Base-by-base conservation (phyloP, 164 flowering plant genomes). In the Cinnamomum chago region DNA sequence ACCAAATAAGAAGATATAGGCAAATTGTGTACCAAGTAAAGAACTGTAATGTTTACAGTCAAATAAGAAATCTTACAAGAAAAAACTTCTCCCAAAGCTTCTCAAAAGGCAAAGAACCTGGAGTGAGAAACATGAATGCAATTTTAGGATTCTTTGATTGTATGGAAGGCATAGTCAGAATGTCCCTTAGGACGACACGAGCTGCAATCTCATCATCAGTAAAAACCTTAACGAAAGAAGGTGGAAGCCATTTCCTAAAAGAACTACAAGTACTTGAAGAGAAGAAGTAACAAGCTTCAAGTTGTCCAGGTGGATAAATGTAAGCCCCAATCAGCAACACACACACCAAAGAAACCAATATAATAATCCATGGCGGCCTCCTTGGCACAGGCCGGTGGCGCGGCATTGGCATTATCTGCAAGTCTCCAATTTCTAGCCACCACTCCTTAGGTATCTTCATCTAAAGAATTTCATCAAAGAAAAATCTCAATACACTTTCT, bases 61-160 rank as follows among this genome's bases (percentile, higher is more conserved):
- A 64, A 78, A 11, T 23, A 25, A 40, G 58, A 74, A 62, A 72
- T 23, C 90, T 86, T 88, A 94, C 99, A 72, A 71, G 85, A 62
- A 96, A 92, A 82, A 96, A 96, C 75, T 78, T 90, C 70, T 91
- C 97, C 97, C 98, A 96, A 33, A 96, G 85, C 88, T 72, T 92
- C 82, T 93, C 98, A 70, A 95, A 92, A 70, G 98, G 98, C 72
- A 95, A 83, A 22, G 94, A 70, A 73, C 92, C 93, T 2, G 90
- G 90, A 50, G 88, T 86, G 81, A 95, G 80, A 85, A 93, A 93
- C 91, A 95, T 83, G 84, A 95, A 95, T 13, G 99, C 99, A 75
- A 95, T 81, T 83, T 95, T 95, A 1, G 95, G 84, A 40, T 79
- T 88, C 77, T 82, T 78, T 17, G 91, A 68, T 27, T 51, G 79